Evolutionary conservation across 163 green algal species (phyloP).

Genomic region (Prototheca cutis): DNA sequence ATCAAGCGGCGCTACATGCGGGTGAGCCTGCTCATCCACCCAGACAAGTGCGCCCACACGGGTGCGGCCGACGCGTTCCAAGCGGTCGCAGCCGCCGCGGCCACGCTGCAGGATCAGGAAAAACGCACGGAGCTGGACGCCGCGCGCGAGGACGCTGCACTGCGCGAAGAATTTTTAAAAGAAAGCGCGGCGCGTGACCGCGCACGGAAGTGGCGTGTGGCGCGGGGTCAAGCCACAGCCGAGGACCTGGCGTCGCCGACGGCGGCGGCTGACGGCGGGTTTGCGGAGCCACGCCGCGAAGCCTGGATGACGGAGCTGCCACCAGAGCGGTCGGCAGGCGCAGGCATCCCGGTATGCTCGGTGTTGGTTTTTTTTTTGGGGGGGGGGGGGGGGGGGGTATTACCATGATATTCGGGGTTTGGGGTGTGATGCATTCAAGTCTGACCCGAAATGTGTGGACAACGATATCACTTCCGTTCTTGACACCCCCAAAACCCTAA

Average conservation of each 20-base stretch:
- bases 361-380: neutral
- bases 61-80: conserved; percentile 61
- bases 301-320: conserved; percentile 79
- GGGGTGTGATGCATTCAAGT: too few species aligned
- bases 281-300: conserved; percentile 34
- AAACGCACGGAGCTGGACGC: conserved; percentile 33
- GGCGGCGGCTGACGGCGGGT: neutral
- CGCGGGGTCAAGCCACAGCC: conserved; percentile 40
- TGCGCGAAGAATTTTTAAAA: conserved; percentile 33
- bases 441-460: too few species aligned
- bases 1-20: conserved; percentile 76
- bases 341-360: neutral
- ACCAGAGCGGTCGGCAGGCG: conserved; percentile 15
- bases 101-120: conserved; percentile 49
- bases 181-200: conserved; percentile 37
- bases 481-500: too few species aligned
- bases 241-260: conserved; percentile 31
- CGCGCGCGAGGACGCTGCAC: conserved; percentile 36
- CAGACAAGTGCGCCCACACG: conserved; percentile 76
- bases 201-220: conserved; percentile 45
- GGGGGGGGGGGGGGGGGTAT: too few species aligned
- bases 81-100: conserved; percentile 54
- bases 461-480: too few species aligned
- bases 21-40: conserved; percentile 76
- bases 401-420: too few species aligned